Conservation (phyloP, 2,329 filamentous ascomycete species). For the Emergomyces pasteurianus region DNA sequence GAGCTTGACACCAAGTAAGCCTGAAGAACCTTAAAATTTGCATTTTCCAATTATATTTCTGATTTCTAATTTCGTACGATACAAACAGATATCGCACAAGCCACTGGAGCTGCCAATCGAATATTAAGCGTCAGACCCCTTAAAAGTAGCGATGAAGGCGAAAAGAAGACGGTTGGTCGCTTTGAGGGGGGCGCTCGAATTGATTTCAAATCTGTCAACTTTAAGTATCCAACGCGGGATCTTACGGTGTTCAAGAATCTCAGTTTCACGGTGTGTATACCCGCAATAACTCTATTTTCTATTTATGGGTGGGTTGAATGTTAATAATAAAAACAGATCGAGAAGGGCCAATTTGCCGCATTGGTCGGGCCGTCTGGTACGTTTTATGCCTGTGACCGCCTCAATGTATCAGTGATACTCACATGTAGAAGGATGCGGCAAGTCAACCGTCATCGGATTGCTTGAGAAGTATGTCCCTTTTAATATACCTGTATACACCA, state of each 20-base stretch:
- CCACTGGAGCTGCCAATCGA: conserved; percentile 25
- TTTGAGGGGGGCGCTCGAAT: conserved; percentile 18
- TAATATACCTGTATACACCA: background rate
- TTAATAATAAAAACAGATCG: conserved; percentile 13
- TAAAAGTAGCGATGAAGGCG: background rate
- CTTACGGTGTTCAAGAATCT: conserved; percentile 21
- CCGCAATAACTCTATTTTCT: background rate
- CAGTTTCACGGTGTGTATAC: conserved; percentile 15
- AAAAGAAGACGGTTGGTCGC: background rate
- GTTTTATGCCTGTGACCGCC: background rate
- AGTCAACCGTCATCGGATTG: conserved; percentile 35
- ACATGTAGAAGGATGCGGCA: conserved; percentile 29
- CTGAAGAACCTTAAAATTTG: background rate
- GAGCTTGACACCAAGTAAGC: conserved; percentile 47
- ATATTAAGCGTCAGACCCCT: conserved; percentile 17
- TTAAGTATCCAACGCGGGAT: conserved; percentile 26
- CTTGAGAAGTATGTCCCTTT: conserved; percentile 24
- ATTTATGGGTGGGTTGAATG: background rate
- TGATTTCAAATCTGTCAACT: conserved; percentile 22
- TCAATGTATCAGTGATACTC: background rate
- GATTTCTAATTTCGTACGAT: background rate
- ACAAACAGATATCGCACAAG: conserved; percentile 23
- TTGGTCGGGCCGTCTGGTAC: conserved; percentile 36
- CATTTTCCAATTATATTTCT: background rate
- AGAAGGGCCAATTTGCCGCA: conserved; percentile 33